Evolutionary conservation across 805 yeast species (phyloP), one percentile per base, ranked within the genome.

Genomic region (Dipodascus albidus): DNA sequence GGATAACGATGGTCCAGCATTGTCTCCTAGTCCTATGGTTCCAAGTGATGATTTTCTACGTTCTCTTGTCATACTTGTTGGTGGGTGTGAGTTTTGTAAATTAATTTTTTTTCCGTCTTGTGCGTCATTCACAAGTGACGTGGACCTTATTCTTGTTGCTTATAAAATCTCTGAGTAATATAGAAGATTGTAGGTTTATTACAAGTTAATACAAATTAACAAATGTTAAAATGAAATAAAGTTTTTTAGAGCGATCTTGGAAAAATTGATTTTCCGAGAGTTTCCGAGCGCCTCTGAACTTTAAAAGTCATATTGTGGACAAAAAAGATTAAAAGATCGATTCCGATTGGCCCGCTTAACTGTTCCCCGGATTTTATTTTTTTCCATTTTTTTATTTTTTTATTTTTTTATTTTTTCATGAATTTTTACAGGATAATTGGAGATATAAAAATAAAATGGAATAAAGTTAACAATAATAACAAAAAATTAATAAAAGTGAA

Each of bases 31-130:
- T 52, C 80, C 75, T 51, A 87, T 79, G 35, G 78, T 75, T 2
- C 96, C 95, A 15, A 88, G 83, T 0, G 90, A 83, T 1, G 93
- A 83, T 8, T 79, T 75, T 59, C 88, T 69, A 58, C 76, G 61
- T 38, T 38, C 20, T 17, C 44, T 38, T 38, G 44, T 38, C 33
- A 27, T 27, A 11, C 6, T 27, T 6, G 33, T 11, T 27, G 33
- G 11, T 27, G 33, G 33, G 33, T 27, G 33, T 27, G 11, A 11
- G 33, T 6, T 6, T 27, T 6, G 33, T 11, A 6, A 11, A 11
- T 6, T 6, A 27, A 27, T 11, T 27, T 27, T 27, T 27, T 27
- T 27, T 11, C 9, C 6, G 6, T 27, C 11, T 27, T 27, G 33
- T n/a, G n/a, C n/a, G n/a, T n/a, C n/a, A 11, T 27, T 6, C 11